These are phyloP conservation scores for Spathaspora girioi DNA, from an alignment of 805 yeast species.

Conservation along the genomic window DNA sequence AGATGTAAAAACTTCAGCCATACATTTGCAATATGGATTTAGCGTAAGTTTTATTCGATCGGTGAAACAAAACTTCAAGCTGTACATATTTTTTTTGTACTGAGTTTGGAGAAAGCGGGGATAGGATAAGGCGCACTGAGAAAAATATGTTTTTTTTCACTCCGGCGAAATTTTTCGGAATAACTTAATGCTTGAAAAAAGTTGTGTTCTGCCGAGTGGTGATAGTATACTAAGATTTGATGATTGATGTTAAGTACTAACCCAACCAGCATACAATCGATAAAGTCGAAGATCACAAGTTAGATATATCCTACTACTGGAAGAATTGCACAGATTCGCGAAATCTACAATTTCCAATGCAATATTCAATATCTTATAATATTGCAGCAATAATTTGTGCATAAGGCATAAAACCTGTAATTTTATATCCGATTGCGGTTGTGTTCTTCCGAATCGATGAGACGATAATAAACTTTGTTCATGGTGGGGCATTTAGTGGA, in stretches of 20 bases:
- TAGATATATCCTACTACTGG: background rate
- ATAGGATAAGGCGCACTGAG: background rate
- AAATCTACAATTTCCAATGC: background rate
- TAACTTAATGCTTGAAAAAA: background rate
- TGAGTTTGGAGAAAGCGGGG: background rate
- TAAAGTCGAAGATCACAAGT: background rate
- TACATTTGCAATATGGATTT: background rate
- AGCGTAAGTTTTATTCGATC: background rate
- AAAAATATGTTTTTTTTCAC: background rate
- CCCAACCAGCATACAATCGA: background rate
- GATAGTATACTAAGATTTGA: background rate
- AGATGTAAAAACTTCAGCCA: background rate
- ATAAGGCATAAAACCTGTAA: background rate
- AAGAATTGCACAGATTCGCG: background rate
- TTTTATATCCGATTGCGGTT: background rate
- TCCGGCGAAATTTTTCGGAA: background rate
- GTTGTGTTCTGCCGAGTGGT: background rate
- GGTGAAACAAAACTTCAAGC: background rate
- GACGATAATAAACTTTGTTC: background rate
- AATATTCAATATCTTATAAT: background rate
- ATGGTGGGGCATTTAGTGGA: background rate
- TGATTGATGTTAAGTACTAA: background rate
- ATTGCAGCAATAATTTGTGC: background rate
- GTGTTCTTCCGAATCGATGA: background rate
- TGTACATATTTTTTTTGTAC: background rate